These are phyloP conservation scores for Saprolegnia diclina DNA, from an alignment of 352 stramenopile genomes.

Conservation along the genomic window DNA sequence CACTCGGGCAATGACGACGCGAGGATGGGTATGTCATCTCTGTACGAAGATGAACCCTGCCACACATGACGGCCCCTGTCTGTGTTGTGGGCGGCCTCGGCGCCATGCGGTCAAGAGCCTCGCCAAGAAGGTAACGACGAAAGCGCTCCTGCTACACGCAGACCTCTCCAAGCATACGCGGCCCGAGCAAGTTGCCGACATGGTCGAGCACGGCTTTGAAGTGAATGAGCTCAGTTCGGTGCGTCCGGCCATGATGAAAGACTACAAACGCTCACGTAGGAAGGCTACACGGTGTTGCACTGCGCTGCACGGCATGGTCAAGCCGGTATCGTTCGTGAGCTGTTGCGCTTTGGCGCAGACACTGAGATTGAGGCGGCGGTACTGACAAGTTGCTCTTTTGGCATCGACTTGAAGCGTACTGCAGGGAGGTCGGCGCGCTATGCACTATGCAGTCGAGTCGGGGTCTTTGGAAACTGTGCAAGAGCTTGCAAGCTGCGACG, in stretches of 20 bases:
- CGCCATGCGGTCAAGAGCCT: slow-evolving; percentile 15
- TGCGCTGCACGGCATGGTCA: slow-evolving; percentile 23
- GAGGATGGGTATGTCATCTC: slow-evolving; percentile 24
- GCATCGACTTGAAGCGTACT: neutral
- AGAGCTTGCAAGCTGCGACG: slow-evolving; percentile 9
- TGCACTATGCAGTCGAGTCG: slow-evolving; percentile 24
- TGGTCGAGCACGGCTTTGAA: slow-evolving; percentile 12
- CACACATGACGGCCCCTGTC: neutral
- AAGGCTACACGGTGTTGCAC: slow-evolving; percentile 17
- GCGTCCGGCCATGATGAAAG: neutral
- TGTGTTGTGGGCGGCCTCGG: slow-evolving; percentile 20
- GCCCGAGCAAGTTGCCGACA: slow-evolving; percentile 20
- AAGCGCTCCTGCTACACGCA: slow-evolving; percentile 14
- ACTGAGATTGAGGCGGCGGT: slow-evolving; percentile 13
- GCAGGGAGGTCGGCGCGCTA: neutral
- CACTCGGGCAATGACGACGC: neutral
- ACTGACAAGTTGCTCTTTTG: neutral
- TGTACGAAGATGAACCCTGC: slow-evolving; percentile 25
- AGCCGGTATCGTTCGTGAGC: slow-evolving; percentile 13
- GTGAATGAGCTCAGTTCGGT: slow-evolving; percentile 17
- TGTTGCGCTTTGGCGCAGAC: slow-evolving; percentile 16
- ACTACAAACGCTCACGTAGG: neutral
- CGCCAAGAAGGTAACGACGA: neutral
- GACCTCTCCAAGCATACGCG: slow-evolving; percentile 16
- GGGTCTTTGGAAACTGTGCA: slow-evolving; percentile 8